Base-by-base conservation (phyloP, 768 basidiomycete genomes). In the Boletus vermiculosoides region DNA sequence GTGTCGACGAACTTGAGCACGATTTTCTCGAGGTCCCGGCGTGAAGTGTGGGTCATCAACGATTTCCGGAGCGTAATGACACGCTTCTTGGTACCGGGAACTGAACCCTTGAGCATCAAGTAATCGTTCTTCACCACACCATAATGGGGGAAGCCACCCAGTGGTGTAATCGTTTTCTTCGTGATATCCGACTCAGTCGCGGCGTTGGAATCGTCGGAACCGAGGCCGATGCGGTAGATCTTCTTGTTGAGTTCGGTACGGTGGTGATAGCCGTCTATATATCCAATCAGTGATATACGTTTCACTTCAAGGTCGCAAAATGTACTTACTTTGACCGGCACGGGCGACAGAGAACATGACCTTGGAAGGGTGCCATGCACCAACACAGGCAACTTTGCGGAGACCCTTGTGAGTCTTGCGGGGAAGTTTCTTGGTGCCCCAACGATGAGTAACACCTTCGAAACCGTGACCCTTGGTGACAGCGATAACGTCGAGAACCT, bases 341-440 rank as follows among this genome's bases (percentile, higher is more conserved):
- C 97, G 95, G 59, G 95, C 97, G 68, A 99, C 97, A n/a, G 94
- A 95, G 87, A 94, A 98, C 96, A 98, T 98, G 85, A 99, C 97
- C 80, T 96, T 97, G 69, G 88, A 90, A 73, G 94, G 94, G 83
- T 96, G 94, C 93, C 93, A 96, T 73, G 94, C 94, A 78, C 94
- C 94, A 65, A 95, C 94, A 83, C 94, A 96, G 72, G 96, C 96
- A 62, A 99, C 97, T 82, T 99, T 98, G 76, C 96, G 91, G 70
- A 98, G 92, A 91, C 97, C 97, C 77, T 97, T 95, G 85, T 99
- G 97, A 53, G 97, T 98, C 83, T 98, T 98, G 67, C 95, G 84
- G 57, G 95, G 95, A 55, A 98, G 85, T 80, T 96, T 95, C 86
- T 94, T 98, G 74, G 93, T 95, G 63, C 97, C 97, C 97, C 97